Base-by-base conservation (phyloP, 2,329 filamentous ascomycete genomes). In the Didymellaceae sp. region DNA sequence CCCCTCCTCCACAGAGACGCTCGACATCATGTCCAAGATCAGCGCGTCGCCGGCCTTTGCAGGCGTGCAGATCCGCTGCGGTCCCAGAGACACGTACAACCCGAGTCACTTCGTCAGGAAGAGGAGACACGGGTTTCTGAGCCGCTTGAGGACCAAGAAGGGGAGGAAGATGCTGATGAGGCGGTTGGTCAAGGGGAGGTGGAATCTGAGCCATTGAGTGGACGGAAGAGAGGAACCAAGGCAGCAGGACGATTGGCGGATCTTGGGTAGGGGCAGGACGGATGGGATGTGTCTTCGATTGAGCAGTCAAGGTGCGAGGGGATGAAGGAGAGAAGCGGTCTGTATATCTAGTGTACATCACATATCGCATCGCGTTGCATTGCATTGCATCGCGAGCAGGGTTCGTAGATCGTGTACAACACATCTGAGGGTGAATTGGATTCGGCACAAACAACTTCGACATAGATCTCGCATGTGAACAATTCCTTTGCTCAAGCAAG, bases 31-130 rank as follows among this genome's bases (percentile, higher is more conserved):
- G 16, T 65, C 62, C 25, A 72, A 71, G 47, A 66, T 74, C 30
- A 72, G 72, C 1, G 52, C 65, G 11, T 71, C 74, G 40, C 72
- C 75, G 1, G 67, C 64, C 2, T 56, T 77, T 7, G 64, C 66
- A 8, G 55, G 67, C 26, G 64, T 71, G 18, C 77, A 79, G 59
- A 72, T 78, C 17, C 72, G 77, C 31, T 75, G 74, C 58, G 76
- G 74, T 2, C 78, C 78, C 21, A 77, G 84, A 56, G 72, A 80
- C 49, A 86, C 84, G 22, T 86, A 78, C 63, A 81, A 82, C 46
- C 83, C 83, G 8, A 84, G 80, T 41, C 81, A 85, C 55, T 65
- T 79, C 34, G 81, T 85, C 32, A 77, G 85, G 66, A 87, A 86
- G 74, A 76, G 84, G 55, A 77, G 84, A 61, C 81, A 84, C 71